phyloP scores from a whole-genome alignment of 805 yeast genomes.

The Diddensiella transvaalensis region DNA sequence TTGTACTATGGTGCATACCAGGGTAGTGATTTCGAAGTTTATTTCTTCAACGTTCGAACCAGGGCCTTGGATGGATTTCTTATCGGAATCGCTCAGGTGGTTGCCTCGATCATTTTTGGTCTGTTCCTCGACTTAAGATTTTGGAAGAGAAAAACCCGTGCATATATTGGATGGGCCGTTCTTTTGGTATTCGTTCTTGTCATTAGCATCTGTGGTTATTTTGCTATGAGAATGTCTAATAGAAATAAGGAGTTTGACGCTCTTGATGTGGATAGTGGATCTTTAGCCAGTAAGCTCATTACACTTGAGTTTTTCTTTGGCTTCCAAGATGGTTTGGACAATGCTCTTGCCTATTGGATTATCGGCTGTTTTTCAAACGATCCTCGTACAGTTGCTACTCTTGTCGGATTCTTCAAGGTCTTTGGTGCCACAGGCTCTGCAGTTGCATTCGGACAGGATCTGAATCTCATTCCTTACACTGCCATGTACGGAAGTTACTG shows the following conservation, averaged over 20 bases:
- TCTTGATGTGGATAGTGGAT: conserved; percentile 8
- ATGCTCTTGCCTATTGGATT: conserved; percentile 42
- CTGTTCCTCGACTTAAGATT: conserved; percentile 42
- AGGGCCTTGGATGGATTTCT: conserved; percentile 58
- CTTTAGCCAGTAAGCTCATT: conserved; percentile 40
- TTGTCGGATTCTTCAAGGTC: conserved; percentile 46
- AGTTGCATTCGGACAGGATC: conserved; percentile 38
- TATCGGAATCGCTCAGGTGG: conserved; percentile 57
- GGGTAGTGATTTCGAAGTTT: conserved; percentile 53
- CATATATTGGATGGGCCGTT: conserved; percentile 43
- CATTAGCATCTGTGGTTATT: conserved; percentile 37
- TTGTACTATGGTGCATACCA: conserved; percentile 60
- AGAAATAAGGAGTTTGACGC: conserved; percentile 23
- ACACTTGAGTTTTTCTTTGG: conserved; percentile 48
- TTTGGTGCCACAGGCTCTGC: conserved; percentile 48
- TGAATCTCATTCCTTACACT: conserved; percentile 6
- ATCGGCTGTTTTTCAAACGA: conserved; percentile 46
- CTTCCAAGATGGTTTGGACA: conserved; percentile 43
- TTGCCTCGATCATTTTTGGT: conserved; percentile 49
- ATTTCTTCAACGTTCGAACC: conserved; percentile 52
- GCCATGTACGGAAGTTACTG: conserved; percentile 16
- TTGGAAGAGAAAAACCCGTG: conserved; percentile 41
- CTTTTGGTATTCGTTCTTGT: conserved; percentile 38
- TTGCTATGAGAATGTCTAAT: conserved; percentile 18
- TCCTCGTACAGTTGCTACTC: conserved; percentile 26